Base-by-base conservation (phyloP, 2,329 filamentous ascomycete species). In the Allantophomopsis cytisporea region DNA sequence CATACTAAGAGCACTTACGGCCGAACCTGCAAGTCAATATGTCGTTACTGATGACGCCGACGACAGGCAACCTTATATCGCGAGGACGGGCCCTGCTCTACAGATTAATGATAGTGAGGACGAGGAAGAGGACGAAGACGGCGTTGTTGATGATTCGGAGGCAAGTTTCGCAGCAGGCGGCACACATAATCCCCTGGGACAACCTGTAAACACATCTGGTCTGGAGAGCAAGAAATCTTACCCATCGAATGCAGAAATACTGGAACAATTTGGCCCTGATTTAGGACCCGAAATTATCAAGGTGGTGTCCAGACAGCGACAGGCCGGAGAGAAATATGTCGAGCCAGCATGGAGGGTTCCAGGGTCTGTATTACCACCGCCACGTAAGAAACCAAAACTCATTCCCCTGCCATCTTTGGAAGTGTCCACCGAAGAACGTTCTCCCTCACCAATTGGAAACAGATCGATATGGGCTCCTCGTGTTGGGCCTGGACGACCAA, bases 41-140 rank as follows among this genome's bases (percentile, higher is more conserved):
- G 57, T 52, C 17, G 54, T 52, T 15, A 46, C 51, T 18, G 43
- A 47, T 2, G 48, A 48, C 3, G 55, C 54, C 2, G 52, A 59
- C 5, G 54, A 56, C 5, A 50, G 47, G 44, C 6, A 42, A 43
- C 28, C 38, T 45, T 47, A 42, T 39, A 34, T 13, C 3, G 3
- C 16, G 31, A 17, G 31, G 12, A 14, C 31, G 44, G 52, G 15
- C 53, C 54, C 11, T 50, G 49, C 31, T 34, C 31, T 34, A 12
- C 14, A 34, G 15, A 6, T 14, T 14, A 6, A 8, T 34, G 23
- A 28, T 8, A 28, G 23, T 16, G 32, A 14, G 13, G 23, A 23
- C 3, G 36, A 30, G 13, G 36, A 16, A 3, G 21, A 31, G 20
- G 16, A 20, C 11, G 14, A 38, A n/a, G 11, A 14, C 23, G 23